These are phyloP conservation scores for Suillus weaverae DNA, from an alignment of 768 basidiomycete genomes.

Conservation along the genomic window DNA sequence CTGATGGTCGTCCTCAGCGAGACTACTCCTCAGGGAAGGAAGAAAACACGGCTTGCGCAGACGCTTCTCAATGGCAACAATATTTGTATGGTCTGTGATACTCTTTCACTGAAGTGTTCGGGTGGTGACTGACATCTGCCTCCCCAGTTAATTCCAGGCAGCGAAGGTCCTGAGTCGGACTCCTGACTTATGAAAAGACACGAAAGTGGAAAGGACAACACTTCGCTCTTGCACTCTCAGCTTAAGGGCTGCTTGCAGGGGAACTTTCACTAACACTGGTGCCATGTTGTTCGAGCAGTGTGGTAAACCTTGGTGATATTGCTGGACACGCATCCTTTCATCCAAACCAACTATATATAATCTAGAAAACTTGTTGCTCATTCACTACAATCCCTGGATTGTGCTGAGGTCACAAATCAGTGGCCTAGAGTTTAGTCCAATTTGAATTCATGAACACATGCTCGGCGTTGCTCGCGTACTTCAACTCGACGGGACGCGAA, in stretches of 20 bases:
- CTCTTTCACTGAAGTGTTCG: background rate
- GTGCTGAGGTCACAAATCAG: background rate
- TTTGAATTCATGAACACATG: background rate
- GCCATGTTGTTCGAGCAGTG: background rate
- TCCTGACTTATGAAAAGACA: constrained; percentile 8
- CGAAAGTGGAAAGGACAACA: background rate
- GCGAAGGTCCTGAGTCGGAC: constrained; percentile 57
- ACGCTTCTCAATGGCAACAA: constrained; percentile 93
- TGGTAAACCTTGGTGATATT: background rate
- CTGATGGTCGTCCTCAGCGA: constrained; percentile 54
- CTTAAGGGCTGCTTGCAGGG: background rate
- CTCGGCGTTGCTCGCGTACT: background rate
- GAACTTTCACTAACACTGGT: background rate
- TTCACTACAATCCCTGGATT: background rate
- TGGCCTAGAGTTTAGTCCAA: background rate
- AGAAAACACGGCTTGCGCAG: constrained; percentile 80
- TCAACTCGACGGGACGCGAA: background rate
- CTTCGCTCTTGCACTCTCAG: background rate
- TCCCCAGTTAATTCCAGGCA: constrained; percentile 67
- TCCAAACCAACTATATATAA: background rate
- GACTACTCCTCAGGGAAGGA: constrained; percentile 77
- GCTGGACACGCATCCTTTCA: background rate
- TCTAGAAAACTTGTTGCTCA: background rate
- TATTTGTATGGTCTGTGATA: constrained; percentile 82
- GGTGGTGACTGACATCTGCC: constrained; percentile 6